Evolutionary conservation across 768 basidiomycete genomes (phyloP).

Genomic region (Clitopilus passeckerianus): DNA sequence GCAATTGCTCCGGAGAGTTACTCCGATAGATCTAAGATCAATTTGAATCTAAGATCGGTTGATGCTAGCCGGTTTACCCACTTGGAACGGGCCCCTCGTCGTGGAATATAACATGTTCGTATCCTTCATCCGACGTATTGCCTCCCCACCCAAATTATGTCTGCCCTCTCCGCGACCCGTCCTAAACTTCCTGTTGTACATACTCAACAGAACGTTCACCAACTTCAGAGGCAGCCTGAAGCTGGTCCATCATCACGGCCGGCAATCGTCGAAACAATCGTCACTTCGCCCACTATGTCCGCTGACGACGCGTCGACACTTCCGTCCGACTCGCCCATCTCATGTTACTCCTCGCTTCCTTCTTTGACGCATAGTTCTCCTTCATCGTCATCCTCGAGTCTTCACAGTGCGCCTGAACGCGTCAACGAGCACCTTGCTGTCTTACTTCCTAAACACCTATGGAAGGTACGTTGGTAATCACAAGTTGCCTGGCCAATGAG

Average conservation of each 20-base stretch:
- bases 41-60: background rate
- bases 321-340: conserved; percentile 13
- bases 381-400: conserved; percentile 22
- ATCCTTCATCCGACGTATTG: conserved; percentile 3
- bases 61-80: conserved; percentile 7
- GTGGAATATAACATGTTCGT: conserved; percentile 13
- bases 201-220: background rate
- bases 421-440: conserved; percentile 77
- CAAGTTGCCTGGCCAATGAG: conserved; percentile 5
- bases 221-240: conserved; percentile 1
- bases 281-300: conserved; percentile 2
- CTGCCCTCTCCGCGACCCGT: conserved; percentile 18
- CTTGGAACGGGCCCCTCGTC: background rate
- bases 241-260: background rate
- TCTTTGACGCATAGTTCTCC: conserved; percentile 24
- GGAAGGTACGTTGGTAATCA: conserved; percentile 52
- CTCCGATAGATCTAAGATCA: conserved; percentile 10
- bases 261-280: background rate
- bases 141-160: conserved; percentile 13
- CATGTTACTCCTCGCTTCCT: conserved; percentile 18
- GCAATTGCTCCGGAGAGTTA: conserved; percentile 4
- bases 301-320: background rate
- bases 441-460: conserved; percentile 59
- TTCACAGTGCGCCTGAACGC: conserved; percentile 24
- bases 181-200: conserved; percentile 3